Base-by-base conservation (phyloP, 306 rosid genomes). In the Acacia acuminata region DNA sequence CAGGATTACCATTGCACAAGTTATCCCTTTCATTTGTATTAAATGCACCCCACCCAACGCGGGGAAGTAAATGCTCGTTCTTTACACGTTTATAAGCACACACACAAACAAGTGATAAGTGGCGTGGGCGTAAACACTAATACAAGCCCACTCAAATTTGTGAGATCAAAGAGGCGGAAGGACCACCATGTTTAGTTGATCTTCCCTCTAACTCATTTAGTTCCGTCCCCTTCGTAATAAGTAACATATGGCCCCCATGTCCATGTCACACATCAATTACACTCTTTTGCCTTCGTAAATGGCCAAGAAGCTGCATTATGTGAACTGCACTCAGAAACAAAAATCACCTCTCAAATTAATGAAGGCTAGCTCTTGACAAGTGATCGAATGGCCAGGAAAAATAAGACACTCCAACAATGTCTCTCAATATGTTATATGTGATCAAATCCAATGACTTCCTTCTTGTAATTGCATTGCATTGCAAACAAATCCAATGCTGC, bases 111-210 rank as follows among this genome's bases (percentile, higher is more conserved):
- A 53, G 19, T 53, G 24, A 55, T 20, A 27, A 64, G 69, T 27
- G 40, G 15, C 69, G 0, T 22, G 30, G 4, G 7, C 10, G 14
- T 12, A 64, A 13, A 11, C 34, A 61, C 4, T 2, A 11, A 25
- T 7, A 60, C 16, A 10, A 7, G 17, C 17, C 67, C 67, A 10
- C 68, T 27, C 68, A 13, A 27, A 63, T 64, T 27, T 75, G 9
- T 61, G 65, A 17, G 44, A 69, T 71, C 25, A 45, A 66, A 71
- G 38, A 78, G 70, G 56, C 51, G 25, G 70, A 50, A 58, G 82
- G 80, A 77, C 87, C 79, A 34, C 56, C 63, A 60, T 4, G 1
- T 75, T 85, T 77, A 79, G 82, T 83, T 76, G 76, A 84, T 61
- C 88, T 79, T 72, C 86, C 75, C 87, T 14, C 45, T 1, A 0